phyloP scores from a whole-genome alignment of 169 alveolate genomes.

The Plasmodium gaboni region DNA sequence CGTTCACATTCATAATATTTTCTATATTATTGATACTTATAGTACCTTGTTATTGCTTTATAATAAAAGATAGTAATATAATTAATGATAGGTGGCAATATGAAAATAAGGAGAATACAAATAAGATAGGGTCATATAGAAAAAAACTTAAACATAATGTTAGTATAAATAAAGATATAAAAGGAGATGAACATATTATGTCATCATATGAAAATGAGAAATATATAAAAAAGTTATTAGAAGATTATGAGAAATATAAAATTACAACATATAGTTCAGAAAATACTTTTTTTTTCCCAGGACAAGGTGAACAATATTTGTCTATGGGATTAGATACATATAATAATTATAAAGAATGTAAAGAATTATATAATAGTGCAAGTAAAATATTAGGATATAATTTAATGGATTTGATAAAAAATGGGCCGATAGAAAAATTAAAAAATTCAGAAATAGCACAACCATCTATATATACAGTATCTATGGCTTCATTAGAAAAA shows the following conservation, averaged over 20 bases:
- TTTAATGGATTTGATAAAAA: conserved; percentile 75
- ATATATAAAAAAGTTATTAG: conserved; percentile 44
- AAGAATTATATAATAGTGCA: conserved; percentile 76
- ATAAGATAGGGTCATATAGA: no score
- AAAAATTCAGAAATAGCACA: conserved; percentile 78
- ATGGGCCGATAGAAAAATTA: conserved; percentile 80
- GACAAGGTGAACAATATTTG: conserved; percentile 82
- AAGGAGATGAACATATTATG: conserved; percentile 20
- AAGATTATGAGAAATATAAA: conserved; percentile 70
- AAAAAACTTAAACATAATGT: no score
- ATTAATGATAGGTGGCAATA: no score
- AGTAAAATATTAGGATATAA: conserved; percentile 78
- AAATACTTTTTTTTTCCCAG: conserved; percentile 81
- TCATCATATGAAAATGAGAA: conserved; percentile 62
- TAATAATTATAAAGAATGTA: conserved; percentile 53
- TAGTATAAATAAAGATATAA: no score
- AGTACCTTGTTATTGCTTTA: no score
- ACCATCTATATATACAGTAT: conserved; percentile 81
- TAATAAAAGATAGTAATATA: no score
- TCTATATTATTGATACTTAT: no score
- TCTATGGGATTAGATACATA: conserved; percentile 79
- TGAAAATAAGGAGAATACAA: no score
- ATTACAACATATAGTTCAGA: conserved; percentile 49
- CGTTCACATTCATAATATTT: no score
- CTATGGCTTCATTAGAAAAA: conserved; percentile 80